A percentile compares a stretch with the other conserved stretches of the same genome.
These are phyloP conservation scores for Dryas drummondii DNA, from an alignment of 306 rosid genomes.

Conservation along the genomic window DNA sequence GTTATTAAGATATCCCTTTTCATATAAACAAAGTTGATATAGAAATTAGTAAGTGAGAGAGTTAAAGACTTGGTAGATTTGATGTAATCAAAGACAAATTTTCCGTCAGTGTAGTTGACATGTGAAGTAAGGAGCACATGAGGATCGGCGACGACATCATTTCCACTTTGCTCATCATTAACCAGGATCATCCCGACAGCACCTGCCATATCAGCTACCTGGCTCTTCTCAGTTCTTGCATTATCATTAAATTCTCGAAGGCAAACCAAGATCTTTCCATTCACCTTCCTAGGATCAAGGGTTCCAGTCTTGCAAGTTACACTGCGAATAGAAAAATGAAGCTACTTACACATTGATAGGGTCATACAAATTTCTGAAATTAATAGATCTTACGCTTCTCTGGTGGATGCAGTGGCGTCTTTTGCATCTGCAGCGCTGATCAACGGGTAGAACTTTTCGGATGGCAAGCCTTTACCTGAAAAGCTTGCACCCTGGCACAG, in stretches of 20 bases:
- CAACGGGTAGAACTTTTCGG: conserved; percentile 33
- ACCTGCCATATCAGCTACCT: conserved; percentile 32
- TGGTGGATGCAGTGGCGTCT: background rate
- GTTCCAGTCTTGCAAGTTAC: conserved; percentile 27
- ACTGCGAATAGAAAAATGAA: conserved; percentile 22
- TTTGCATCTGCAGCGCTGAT: conserved; percentile 26
- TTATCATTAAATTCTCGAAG: conserved; percentile 12
- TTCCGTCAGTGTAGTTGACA: conserved; percentile 39
- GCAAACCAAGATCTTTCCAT: conserved; percentile 58
- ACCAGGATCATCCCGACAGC: conserved; percentile 63
- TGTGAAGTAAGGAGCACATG: conserved; percentile 47
- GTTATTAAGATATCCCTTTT: too few species aligned
- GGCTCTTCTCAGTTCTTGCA: conserved; percentile 30
- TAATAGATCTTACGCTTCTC: conserved; percentile 28
- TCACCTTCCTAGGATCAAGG: conserved; percentile 50
- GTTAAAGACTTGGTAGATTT: conserved; percentile 38
- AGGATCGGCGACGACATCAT: conserved; percentile 31
- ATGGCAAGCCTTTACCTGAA: conserved; percentile 24
- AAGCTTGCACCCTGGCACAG: conserved; percentile 45
- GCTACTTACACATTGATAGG: background rate
- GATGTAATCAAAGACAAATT: conserved; percentile 38
- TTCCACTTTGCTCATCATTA: conserved; percentile 6
- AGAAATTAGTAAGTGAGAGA: too few species aligned
- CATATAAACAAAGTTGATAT: too few species aligned
- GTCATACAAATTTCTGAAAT: background rate